A percentile compares a stretch with the other conserved stretches of the same genome.
These are phyloP conservation scores for Amphibolis antarctica DNA, from an alignment of 106 monocot genomes.

Conservation along the genomic window DNA sequence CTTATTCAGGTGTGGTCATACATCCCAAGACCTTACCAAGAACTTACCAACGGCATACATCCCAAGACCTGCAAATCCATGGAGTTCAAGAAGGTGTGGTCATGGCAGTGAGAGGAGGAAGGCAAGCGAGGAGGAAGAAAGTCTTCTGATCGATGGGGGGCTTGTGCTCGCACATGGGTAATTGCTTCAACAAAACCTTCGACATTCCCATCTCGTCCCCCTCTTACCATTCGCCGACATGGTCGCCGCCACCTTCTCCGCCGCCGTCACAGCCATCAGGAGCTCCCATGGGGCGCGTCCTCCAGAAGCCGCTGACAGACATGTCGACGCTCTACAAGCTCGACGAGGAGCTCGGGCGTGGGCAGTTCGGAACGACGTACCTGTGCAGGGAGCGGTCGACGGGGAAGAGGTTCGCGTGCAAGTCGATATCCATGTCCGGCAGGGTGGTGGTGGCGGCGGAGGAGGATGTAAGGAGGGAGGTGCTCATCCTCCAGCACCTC, in stretches of 20 bases:
- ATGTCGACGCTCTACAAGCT: constrained; percentile 5
- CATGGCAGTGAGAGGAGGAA: too few species aligned
- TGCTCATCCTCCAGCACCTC: constrained; percentile 17
- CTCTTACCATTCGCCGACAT: too few species aligned
- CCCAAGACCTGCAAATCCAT: not conserved
- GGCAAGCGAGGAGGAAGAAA: too few species aligned
- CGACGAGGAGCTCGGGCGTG: constrained; percentile 16
- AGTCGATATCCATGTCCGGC: constrained; percentile 9
- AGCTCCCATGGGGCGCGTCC: constrained; percentile 1
- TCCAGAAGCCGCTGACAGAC: constrained; percentile 7
- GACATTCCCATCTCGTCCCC: constrained; percentile 5
- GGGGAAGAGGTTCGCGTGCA: constrained; percentile 14
- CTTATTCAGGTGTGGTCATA: too few species aligned
- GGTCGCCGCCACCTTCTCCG: not conserved
- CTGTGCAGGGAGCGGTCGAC: constrained; percentile 21
- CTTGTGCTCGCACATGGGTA: not conserved
- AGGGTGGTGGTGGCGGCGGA: constrained; percentile 1
- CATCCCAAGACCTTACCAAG: not conserved
- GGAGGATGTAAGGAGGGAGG: constrained; percentile 13
- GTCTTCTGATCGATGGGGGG: not conserved
- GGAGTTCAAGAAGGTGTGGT: too few species aligned
- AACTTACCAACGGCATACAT: not conserved
- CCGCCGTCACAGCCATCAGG: not conserved
- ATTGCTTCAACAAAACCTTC: constrained; percentile 3
- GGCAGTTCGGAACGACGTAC: constrained; percentile 26